Conservation (phyloP, 2,329 filamentous ascomycete genomes). For the Akanthomyces lecanii region DNA sequence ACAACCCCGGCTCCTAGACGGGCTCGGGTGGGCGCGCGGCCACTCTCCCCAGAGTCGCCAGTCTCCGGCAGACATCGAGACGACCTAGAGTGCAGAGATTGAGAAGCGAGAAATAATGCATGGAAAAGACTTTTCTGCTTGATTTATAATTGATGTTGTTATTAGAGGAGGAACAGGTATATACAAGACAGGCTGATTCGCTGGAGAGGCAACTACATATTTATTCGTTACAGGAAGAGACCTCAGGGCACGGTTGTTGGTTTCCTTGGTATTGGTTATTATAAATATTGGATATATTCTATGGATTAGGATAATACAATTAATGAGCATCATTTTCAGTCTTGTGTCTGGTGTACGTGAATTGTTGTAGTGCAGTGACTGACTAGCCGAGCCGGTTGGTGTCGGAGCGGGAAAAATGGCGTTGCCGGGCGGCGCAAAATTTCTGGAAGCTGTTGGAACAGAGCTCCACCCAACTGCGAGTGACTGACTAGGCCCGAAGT, state of each 20-base stretch:
- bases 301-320: slow-evolving; percentile 8
- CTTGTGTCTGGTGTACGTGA: neutral
- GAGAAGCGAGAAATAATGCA: slow-evolving; percentile 6
- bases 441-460: slow-evolving; percentile 23
- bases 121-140: neutral
- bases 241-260: slow-evolving; percentile 4
- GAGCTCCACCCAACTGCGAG: slow-evolving; percentile 6
- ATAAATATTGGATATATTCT: slow-evolving; percentile 14
- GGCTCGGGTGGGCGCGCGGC: neutral
- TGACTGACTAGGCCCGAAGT: neutral
- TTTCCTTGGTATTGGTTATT: neutral
- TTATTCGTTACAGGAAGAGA: slow-evolving; percentile 11
- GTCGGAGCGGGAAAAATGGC: slow-evolving; percentile 17
- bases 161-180: neutral
- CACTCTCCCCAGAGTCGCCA: slow-evolving; percentile 6
- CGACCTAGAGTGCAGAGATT: neutral
- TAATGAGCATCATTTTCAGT: neutral
- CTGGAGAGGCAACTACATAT: slow-evolving; percentile 4
- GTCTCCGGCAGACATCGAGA: neutral
- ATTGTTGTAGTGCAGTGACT: neutral
- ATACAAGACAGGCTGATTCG: slow-evolving; percentile 8
- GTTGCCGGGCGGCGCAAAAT: slow-evolving; percentile 17
- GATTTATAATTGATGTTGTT: neutral
- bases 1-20: slow-evolving; percentile 31
- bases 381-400: neutral